Evolutionary conservation across 495 filamentous ascomycete genomes (phyloP).

Genomic region (Hypomontagnella submonticulosa): DNA sequence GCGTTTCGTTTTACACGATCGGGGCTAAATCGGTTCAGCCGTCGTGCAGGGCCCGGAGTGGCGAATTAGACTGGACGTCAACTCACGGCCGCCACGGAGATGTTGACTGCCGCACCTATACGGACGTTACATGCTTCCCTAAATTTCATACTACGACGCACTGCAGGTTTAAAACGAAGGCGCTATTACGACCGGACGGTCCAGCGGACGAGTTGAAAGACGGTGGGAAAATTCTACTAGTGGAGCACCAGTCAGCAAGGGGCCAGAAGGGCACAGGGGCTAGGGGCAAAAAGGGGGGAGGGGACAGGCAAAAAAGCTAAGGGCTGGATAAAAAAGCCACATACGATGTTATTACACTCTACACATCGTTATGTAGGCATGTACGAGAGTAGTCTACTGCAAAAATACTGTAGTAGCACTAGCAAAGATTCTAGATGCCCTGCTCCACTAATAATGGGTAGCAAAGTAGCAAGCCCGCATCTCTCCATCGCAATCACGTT

Average conservation of each 20-base stretch:
- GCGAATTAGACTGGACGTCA: conserved; percentile 32
- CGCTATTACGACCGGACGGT: conserved; percentile 7
- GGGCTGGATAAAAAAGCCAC: conserved; percentile 25
- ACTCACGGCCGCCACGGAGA: conserved; percentile 31
- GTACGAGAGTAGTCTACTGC: conserved; percentile 36
- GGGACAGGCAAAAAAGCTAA: background rate
- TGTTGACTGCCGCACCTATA: conserved; percentile 1
- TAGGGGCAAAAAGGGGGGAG: conserved; percentile 17
- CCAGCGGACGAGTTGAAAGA: conserved; percentile 14
- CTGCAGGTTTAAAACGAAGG: conserved; percentile 18
- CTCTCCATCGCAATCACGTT: conserved; percentile 32
- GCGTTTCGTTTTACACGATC: background rate
- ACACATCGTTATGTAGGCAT: conserved; percentile 18
- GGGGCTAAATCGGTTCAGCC: conserved; percentile 11
- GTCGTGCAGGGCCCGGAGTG: conserved; percentile 32
- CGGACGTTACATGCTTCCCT: conserved; percentile 10
- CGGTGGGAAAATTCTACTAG: conserved; percentile 14
- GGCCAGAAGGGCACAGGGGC: conserved; percentile 2
- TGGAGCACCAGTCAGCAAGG: conserved; percentile 11
- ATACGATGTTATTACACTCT: conserved; percentile 19
- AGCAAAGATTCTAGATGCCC: conserved; percentile 18
- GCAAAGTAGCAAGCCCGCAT: conserved; percentile 14
- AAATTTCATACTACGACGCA: conserved; percentile 14
- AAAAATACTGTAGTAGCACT: conserved; percentile 31
- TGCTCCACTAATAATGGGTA: conserved; percentile 30